phyloP scores from a whole-genome alignment of 257 asterid genomes.

The Gynochthodes officinalis region DNA sequence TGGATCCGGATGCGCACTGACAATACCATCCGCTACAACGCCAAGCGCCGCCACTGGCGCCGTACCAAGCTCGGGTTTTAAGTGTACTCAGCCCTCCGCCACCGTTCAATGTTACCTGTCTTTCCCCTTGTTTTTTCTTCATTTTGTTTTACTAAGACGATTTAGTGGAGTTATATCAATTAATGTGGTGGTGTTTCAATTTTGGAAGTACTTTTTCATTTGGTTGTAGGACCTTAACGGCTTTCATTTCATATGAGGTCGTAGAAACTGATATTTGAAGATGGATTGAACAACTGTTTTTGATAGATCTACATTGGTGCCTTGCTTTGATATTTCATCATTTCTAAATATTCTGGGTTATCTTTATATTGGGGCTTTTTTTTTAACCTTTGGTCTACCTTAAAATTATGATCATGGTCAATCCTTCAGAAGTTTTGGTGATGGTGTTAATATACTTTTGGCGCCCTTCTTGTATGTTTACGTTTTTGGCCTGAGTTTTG shows the following conservation, averaged over 20 bases:
- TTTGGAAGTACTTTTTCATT: not conserved
- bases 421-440: too few species aligned
- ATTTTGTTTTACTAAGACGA: not conserved
- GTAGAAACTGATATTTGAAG: constrained; percentile 1
- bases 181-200: constrained; percentile 5
- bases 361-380: too few species aligned
- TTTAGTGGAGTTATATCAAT: not conserved
- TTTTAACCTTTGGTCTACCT: too few species aligned
- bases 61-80: constrained; percentile 93
- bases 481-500: too few species aligned
- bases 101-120: not conserved
- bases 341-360: too few species aligned
- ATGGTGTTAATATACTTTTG: too few species aligned
- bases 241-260: not conserved
- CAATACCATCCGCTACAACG: constrained; percentile 88
- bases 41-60: constrained; percentile 97
- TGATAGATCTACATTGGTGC: too few species aligned
- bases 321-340: too few species aligned
- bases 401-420: too few species aligned
- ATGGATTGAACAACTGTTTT: not conserved
- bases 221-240: not conserved
- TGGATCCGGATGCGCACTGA: constrained; percentile 86
- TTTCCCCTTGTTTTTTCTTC: not conserved
- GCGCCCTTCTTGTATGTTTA: too few species aligned
- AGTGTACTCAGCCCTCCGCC: not conserved